Evolutionary conservation across 768 basidiomycete species (phyloP), one percentile per base, ranked within the genome.

Genomic region (Omphalotus guepiniiformis): DNA sequence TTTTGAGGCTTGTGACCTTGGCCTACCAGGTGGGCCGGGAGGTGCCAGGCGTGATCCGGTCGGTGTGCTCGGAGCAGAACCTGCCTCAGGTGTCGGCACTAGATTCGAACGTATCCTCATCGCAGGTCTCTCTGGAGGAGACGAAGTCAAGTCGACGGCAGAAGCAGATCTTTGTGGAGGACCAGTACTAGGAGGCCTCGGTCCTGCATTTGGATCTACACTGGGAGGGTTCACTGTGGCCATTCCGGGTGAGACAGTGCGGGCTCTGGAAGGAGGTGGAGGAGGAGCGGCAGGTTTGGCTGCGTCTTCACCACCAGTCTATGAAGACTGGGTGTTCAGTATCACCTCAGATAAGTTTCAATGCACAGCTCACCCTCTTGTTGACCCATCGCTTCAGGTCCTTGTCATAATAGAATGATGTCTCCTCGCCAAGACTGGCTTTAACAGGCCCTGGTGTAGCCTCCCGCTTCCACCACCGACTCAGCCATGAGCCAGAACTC

Each of bases 321-420:
- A 53, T n/a, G 36, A 36, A 36, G 16, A 4, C 16, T 41, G n/a
- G n/a, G n/a, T n/a, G n/a, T n/a, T n/a, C n/a, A n/a, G n/a, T n/a
- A n/a, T n/a, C n/a, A n/a, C n/a, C n/a, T n/a, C n/a, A n/a, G n/a
- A n/a, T n/a, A n/a, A n/a, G n/a, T n/a, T n/a, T n/a, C 43, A 22
- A 21, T 22, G 48, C 42, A 18, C 7, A 5, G 53, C 67, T 62
- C 51, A 91, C 93, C 71, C 87, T 93, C 67, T 88, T 94, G 63
- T 96, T 93, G 22, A 99, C 84, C 96, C 96, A 99, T 52, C 87
- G 80, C 63, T 94, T 93, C 50, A 85, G 76, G n/a, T 96, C 93
- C 57, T 88, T 84, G 61, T 99, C 96, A 61, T 89, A 99, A 58
- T 91, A 87, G 70, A 98, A 95, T 22, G 82, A 72, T 16, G 65